These are phyloP conservation scores for Panicum miliaceum DNA, from an alignment of 176 grass and related monocot species.

Conservation along the genomic window DNA sequence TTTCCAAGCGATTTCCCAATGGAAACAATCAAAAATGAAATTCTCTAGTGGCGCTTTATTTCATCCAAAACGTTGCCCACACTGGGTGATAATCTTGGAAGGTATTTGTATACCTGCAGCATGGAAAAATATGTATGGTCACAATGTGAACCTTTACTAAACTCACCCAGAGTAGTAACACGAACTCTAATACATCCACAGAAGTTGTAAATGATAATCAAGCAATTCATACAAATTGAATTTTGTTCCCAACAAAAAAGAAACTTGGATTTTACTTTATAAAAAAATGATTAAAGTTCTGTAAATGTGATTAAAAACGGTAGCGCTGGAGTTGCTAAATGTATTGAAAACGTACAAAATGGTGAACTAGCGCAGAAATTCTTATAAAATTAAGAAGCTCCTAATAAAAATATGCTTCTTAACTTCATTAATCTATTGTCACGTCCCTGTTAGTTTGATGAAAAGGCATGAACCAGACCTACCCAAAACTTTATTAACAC, in stretches of 20 bases:
- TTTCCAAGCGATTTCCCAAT: slow-evolving; percentile 28
- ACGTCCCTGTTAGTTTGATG: slow-evolving; percentile 17
- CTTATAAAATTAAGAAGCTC: neutral
- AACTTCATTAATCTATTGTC: neutral
- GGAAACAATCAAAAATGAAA: slow-evolving; percentile 30
- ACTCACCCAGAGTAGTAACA: neutral
- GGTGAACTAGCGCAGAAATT: neutral
- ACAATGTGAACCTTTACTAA: slow-evolving; percentile 4
- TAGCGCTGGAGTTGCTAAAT: neutral
- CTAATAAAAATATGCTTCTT: neutral
- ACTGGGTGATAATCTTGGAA: slow-evolving; percentile 89
- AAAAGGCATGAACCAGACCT: slow-evolving; percentile 31
- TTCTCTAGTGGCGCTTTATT: slow-evolving; percentile 75
- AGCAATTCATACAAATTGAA: neutral
- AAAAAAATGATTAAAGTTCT: neutral
- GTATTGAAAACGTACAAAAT: neutral
- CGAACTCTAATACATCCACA: slow-evolving; percentile 24
- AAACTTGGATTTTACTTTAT: slow-evolving; percentile 11
- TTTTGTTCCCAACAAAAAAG: neutral
- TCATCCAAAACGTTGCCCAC: slow-evolving; percentile 76
- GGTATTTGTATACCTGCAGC: slow-evolving; percentile 89
- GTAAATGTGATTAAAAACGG: neutral
- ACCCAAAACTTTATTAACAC: slow-evolving; percentile 93
- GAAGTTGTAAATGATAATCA: neutral
- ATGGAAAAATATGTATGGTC: slow-evolving; percentile 24